These are phyloP conservation scores for Botrytis sinoallii DNA, from an alignment of 2,329 filamentous ascomycete species.

Conservation along the genomic window DNA sequence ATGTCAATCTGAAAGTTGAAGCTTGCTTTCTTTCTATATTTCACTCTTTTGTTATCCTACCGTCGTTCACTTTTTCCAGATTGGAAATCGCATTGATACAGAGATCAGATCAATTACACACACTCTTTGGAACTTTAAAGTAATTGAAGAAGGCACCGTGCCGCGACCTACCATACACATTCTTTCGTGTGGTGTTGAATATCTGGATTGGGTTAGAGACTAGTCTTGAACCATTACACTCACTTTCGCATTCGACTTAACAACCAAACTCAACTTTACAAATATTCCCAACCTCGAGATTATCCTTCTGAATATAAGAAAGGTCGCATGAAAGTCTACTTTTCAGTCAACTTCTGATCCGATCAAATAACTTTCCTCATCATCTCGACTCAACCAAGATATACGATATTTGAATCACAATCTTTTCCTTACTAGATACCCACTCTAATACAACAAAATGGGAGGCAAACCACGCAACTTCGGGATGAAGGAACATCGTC, in stretches of 20 bases:
- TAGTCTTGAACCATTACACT: not conserved
- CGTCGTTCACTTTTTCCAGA: not conserved
- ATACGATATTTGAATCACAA: not conserved
- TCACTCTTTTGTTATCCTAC: not conserved
- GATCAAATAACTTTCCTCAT: not conserved
- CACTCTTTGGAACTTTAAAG: not conserved
- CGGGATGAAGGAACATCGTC: slow-evolving; percentile 27
- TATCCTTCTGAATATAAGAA: not conserved
- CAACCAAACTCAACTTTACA: not conserved
- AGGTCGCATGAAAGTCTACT: not conserved
- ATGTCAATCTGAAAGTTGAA: not conserved
- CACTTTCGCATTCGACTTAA: not conserved
- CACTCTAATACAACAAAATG: slow-evolving; percentile 19
- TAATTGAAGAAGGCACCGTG: not conserved
- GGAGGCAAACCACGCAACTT: slow-evolving; percentile 28
- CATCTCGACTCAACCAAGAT: not conserved
- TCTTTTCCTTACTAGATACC: not conserved
- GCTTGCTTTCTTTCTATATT: not conserved
- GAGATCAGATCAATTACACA: not conserved
- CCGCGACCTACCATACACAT: not conserved
- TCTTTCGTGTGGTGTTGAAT: not conserved
- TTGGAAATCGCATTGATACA: not conserved
- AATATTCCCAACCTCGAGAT: not conserved
- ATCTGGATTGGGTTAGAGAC: not conserved
- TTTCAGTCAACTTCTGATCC: not conserved